These are phyloP conservation scores for Camelina sativa DNA, from an alignment of 345 rosid species.

Conservation along the genomic window DNA sequence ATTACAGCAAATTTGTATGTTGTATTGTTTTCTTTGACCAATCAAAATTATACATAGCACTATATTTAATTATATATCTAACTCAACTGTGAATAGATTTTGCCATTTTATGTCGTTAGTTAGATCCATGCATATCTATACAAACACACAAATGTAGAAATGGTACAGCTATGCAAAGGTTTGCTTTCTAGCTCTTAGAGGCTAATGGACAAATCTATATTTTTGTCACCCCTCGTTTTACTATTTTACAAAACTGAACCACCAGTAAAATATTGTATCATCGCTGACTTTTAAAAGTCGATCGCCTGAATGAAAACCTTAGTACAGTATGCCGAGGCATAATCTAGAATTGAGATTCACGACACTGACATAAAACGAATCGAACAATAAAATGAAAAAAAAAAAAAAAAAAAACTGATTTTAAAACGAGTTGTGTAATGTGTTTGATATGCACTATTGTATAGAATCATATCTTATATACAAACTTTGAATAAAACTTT, in stretches of 20 bases:
- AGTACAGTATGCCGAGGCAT: not conserved
- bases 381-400: not conserved
- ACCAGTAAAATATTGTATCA: not conserved
- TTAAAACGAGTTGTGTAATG: not conserved
- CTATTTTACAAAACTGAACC: not conserved
- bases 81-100: not conserved
- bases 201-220: not conserved
- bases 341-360: not conserved
- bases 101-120: not conserved
- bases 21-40: not conserved
- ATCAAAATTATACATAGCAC: no score
- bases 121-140: not conserved
- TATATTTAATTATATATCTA: not conserved
- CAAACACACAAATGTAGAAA: not conserved
- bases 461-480: not conserved
- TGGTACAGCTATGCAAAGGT: not conserved
- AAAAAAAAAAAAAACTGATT: not conserved
- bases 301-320: not conserved
- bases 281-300: not conserved
- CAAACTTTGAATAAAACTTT: no score
- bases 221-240: not conserved
- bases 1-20: not conserved
- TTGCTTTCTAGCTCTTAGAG: not conserved
- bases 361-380: conserved; percentile 2
- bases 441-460: not conserved